These are phyloP conservation scores for Entomortierella lignicola DNA, from an alignment of 192 early-diverging fungal species.

Conservation along the genomic window DNA sequence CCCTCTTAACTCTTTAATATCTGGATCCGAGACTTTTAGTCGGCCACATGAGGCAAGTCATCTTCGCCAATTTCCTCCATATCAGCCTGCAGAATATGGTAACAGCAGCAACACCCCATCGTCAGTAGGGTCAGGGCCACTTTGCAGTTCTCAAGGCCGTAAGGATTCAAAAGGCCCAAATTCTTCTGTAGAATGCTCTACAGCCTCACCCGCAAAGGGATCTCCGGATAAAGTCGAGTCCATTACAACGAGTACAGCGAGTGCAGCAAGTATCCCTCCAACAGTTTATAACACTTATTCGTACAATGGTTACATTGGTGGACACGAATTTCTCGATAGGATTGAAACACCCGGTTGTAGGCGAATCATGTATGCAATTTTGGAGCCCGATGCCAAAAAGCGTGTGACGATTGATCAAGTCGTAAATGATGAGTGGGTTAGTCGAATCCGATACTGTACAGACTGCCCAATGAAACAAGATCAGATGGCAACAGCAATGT, in stretches of 20 bases:
- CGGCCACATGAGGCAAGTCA: conserved; percentile 13
- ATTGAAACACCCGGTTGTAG: conserved; percentile 71
- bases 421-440: conserved; percentile 79
- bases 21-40: background rate
- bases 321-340: conserved; percentile 82
- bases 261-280: conserved; percentile 6
- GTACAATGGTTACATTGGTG: conserved; percentile 54
- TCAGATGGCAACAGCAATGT: conserved; percentile 6
- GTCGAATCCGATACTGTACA: conserved; percentile 69
- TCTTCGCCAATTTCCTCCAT: conserved; percentile 21
- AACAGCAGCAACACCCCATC: background rate
- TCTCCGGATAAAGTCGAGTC: background rate
- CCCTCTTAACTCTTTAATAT: background rate
- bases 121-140: background rate
- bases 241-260: background rate
- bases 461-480: conserved; percentile 22
- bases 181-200: conserved; percentile 11
- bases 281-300: conserved; percentile 58
- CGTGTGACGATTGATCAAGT: conserved; percentile 80
- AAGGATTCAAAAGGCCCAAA: background rate
- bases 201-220: background rate
- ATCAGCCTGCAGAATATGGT: background rate
- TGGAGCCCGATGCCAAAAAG: conserved; percentile 79
- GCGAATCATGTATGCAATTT: conserved; percentile 78
- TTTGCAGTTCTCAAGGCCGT: background rate